Base-by-base conservation (phyloP, 768 basidiomycete genomes). In the Terana coerulea region DNA sequence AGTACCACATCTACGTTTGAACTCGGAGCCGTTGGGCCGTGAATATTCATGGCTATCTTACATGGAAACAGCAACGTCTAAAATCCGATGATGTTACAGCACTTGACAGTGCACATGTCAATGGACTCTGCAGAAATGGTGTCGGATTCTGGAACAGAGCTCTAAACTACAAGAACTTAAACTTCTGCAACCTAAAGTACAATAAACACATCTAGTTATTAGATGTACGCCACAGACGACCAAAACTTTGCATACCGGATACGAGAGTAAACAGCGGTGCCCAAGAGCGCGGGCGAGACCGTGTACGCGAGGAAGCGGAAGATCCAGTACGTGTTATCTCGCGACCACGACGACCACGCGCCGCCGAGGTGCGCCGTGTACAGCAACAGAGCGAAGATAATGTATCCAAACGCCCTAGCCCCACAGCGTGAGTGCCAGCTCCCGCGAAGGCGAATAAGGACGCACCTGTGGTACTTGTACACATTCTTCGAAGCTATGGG, bases 401-500 rank as follows among this genome's bases (percentile, higher is more conserved):
- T 41, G 58, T 93, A 93, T 8, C 91, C 91, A 0, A 86, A 89
- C 15, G 86, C 88, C 85, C 57, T 24, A 30, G 8, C 24, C n/a
- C 2, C 5, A 11, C 15, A 22, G n/a, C n/a, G n/a, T n/a, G n/a
- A n/a, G n/a, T n/a, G n/a, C n/a, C n/a, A n/a, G n/a, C n/a, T n/a
- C n/a, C n/a, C n/a, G n/a, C 17, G 14, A 51, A 17, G n/a, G 51
- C 34, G 25, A 33, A 31, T 39, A 39, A 46, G 12, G 14, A 19
- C 17, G 35, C 54, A 83, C 85, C 91, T 72, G 61, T 94, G 91
- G 57, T 89, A 92, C 64, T 91, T 93, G 85, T 89, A 93, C 17
- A 91, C 52, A 1, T 70, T 64, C 64, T 88, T 92, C 12, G 89
- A 87, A 62, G 78, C 84, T 37, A 72, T 65, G 12, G 79, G 81